Evolutionary conservation across 2,329 filamentous ascomycete genomes (phyloP).

Genomic region (Ophiocordyceps camponoti-rufipedis): DNA sequence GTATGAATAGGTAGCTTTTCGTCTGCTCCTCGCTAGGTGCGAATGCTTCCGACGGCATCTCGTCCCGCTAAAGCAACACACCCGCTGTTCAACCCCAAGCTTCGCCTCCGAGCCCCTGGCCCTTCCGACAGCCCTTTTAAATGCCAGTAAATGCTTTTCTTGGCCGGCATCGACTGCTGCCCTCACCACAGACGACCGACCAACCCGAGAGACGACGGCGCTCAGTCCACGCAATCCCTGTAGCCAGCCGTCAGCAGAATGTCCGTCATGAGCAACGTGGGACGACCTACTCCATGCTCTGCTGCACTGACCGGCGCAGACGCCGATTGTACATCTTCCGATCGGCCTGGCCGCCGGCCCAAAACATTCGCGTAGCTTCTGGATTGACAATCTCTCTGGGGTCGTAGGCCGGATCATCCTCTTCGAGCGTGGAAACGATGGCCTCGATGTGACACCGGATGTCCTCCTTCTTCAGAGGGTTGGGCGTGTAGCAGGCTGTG

Average conservation of each 20-base stretch:
- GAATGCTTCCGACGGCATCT: too few relatives aligned
- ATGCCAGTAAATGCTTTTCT: too few relatives aligned
- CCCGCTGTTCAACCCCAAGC: too few relatives aligned
- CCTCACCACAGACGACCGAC: not conserved
- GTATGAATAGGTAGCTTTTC: too few relatives aligned
- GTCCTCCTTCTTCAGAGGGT: conserved; percentile 46
- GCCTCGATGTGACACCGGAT: conserved; percentile 69
- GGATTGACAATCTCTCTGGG: conserved; percentile 74
- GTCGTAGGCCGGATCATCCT: conserved; percentile 76
- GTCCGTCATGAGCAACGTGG: not conserved
- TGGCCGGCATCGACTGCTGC: too few relatives aligned
- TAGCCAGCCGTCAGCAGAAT: not conserved
- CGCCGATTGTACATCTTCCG: conserved; percentile 72
- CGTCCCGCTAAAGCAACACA: too few relatives aligned
- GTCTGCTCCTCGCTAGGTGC: too few relatives aligned
- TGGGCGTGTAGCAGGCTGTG: conserved; percentile 64
- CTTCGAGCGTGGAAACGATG: conserved; percentile 67
- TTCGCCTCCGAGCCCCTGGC: too few relatives aligned
- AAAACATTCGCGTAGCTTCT: conserved; percentile 72
- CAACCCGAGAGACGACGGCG: not conserved
- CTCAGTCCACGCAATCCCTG: conserved; percentile 14
- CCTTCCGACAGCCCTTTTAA: too few relatives aligned
- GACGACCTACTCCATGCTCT: conserved; percentile 38
- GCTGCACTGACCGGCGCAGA: conserved; percentile 59
- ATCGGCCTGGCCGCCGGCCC: conserved; percentile 55